Percentiles rank a stretch among this genome's conserved stretches.
Evolutionary conservation across 2,329 filamentous ascomycete genomes (phyloP).

Genomic region (Leptographium lundbergii): DNA sequence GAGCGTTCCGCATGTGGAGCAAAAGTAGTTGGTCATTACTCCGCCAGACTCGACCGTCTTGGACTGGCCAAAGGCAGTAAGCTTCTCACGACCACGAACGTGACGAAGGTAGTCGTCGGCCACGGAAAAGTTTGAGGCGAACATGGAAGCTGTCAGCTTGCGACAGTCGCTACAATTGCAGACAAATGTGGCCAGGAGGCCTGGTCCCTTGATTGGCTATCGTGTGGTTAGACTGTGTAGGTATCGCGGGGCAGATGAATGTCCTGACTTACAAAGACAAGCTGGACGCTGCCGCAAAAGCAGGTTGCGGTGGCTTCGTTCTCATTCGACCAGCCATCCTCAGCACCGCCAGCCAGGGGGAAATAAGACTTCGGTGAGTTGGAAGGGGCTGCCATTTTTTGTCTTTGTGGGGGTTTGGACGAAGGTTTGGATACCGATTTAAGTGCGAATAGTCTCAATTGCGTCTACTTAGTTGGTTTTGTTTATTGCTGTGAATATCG

Average conservation of each 20-base stretch:
- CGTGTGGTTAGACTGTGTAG: not conserved
- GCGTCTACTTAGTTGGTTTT: not conserved
- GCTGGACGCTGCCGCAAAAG: constrained; percentile 42
- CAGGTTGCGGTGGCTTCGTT: constrained; percentile 43
- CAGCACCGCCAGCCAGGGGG: constrained; percentile 24
- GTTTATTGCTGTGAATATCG: too few species aligned
- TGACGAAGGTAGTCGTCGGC: constrained; percentile 30
- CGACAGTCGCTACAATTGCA: constrained; percentile 50
- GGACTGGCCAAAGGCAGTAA: constrained; percentile 31
- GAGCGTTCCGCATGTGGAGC: constrained; percentile 40
- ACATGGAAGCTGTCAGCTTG: constrained; percentile 51
- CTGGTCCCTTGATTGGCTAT: constrained; percentile 31
- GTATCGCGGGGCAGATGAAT: not conserved
- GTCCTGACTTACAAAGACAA: constrained; percentile 24
- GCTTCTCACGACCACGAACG: constrained; percentile 36
- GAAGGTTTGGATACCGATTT: too few species aligned
- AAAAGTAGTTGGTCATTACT: constrained; percentile 51
- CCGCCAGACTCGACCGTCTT: constrained; percentile 33
- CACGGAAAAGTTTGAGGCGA: constrained; percentile 45
- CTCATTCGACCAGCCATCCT: constrained; percentile 21
- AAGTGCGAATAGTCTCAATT: too few species aligned
- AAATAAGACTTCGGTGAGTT: constrained; percentile 16
- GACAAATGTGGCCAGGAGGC: constrained; percentile 36
- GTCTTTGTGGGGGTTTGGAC: not conserved
- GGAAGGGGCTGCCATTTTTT: not conserved